phyloP scores from a whole-genome alignment of 345 rosid species.

The Linum tenue region DNA sequence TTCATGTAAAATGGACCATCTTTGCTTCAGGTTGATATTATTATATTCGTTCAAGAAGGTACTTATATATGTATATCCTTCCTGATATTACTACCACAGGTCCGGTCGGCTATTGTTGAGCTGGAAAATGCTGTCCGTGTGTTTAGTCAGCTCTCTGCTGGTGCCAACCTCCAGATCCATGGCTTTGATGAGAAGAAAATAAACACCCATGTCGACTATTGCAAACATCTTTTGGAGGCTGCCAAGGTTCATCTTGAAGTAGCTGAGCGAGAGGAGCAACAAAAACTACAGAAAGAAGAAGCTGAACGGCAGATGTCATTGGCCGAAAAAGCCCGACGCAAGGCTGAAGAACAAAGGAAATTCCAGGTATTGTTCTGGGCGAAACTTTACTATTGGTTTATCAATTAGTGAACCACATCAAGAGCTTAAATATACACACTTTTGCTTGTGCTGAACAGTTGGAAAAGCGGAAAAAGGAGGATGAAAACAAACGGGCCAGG shows the following conservation, averaged over 20 bases:
- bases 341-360: constrained; percentile 95
- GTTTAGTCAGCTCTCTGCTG: constrained; percentile 79
- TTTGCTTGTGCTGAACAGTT: constrained; percentile 36
- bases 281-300: constrained; percentile 80
- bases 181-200: constrained; percentile 97
- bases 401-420: neutral
- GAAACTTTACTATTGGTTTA: constrained; percentile 4
- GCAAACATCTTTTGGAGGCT: constrained; percentile 84
- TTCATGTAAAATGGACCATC: too few species aligned
- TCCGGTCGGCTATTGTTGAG: constrained; percentile 85
- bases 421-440: neutral
- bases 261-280: constrained; percentile 89
- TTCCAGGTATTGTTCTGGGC: constrained; percentile 41
- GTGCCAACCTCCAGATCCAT: constrained; percentile 84
- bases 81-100: constrained; percentile 37
- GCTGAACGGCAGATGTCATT: constrained; percentile 89
- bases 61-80: neutral
- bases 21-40: too few species aligned
- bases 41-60: too few species aligned
- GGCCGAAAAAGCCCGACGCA: constrained; percentile 98
- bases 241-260: constrained; percentile 93
- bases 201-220: constrained; percentile 91
- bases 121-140: constrained; percentile 90
- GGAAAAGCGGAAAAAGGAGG: constrained; percentile 93
- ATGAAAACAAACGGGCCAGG: constrained; percentile 70